These are phyloP conservation scores for Rhodosporidiobolus odoratus DNA, from an alignment of 768 basidiomycete species.

Conservation along the genomic window DNA sequence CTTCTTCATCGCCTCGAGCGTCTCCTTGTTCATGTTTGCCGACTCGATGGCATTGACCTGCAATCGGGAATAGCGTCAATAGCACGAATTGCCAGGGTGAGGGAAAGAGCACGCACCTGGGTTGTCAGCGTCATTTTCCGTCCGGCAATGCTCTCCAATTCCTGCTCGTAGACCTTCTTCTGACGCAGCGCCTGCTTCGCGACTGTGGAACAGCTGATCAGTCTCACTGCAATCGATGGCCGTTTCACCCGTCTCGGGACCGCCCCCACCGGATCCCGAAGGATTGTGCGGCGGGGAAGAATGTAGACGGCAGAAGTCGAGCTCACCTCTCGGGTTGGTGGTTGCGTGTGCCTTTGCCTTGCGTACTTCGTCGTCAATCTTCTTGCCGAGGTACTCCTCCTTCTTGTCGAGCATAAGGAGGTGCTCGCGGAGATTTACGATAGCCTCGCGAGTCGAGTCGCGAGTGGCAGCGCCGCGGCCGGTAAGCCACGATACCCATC, in stretches of 20 bases:
- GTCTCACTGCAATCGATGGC: no score
- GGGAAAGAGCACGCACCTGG: conserved; percentile 52
- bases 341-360: conserved; percentile 91
- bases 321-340: conserved; percentile 83
- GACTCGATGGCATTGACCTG: conserved; percentile 89
- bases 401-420: conserved; percentile 98
- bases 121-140: conserved; percentile 87
- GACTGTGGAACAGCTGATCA: conserved; percentile 51
- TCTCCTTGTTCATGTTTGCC: conserved; percentile 95
- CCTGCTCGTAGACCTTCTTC: conserved; percentile 82
- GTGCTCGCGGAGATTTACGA: conserved; percentile 85
- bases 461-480: conserved; percentile 66
- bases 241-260: no score
- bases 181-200: conserved; percentile 84
- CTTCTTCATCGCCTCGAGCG: conserved; percentile 95
- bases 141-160: conserved; percentile 77
- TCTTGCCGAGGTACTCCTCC: conserved; percentile 92
- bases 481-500: conserved; percentile 80
- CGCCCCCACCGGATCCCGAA: background rate
- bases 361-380: conserved; percentile 88
- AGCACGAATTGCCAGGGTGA: background rate
- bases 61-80: background rate
- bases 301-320: background rate
- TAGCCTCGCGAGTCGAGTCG: conserved; percentile 82
- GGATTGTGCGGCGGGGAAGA: background rate